Base-by-base conservation (phyloP, 1,139 yeast species). In the Tardiomyces blankii region DNA sequence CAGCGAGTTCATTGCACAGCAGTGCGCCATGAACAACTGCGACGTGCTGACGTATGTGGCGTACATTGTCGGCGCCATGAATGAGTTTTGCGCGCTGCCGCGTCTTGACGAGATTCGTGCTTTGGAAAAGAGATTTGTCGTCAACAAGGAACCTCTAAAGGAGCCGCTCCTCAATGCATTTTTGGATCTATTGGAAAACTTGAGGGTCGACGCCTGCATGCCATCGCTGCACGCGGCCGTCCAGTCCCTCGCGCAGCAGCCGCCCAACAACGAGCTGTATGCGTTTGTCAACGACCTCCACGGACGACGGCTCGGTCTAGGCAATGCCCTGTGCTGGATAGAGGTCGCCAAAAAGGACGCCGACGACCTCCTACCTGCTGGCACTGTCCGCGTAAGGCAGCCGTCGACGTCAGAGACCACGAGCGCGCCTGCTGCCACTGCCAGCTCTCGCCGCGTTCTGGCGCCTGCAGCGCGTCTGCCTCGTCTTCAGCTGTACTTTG, bases 1-100 rank as follows among this genome's bases (percentile, higher is more conserved):
- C 46, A 46, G 47, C 30, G 60, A 57, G 32, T 56, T 54, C 44
- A 44, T 55, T 8, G 44, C 53, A 7, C 57, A 56, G 48, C 59
- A 54, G 44, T 54, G 58, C 38, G 47, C 49, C 4, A 46, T 49
- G 45, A 57, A 56, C 44, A 46, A 51, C 43, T 57, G 54, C 41
- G 48, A 51, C 42, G 44, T 51, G 30, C 25, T 41, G 21, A 18
- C 39, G 25, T 13, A 47, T 18, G 35, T 50, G 41, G 16, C 32
- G 23, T 49, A 47, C 38, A 46, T 47, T 39, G 27, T 49, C 14
- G 42, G 41, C 19, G 23, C 32, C 18, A 19, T 48, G 42, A 47
- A 48, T 18, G 21, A 38, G 19, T 42, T 40, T 39, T 42, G 50
- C 38, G 39, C 32, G 39, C n/a, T 16, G 38, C n/a, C 18, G 18